Evolutionary conservation across 2,329 filamentous ascomycete genomes (phyloP).

Genomic region (Atkinsonella hypoxylon): DNA sequence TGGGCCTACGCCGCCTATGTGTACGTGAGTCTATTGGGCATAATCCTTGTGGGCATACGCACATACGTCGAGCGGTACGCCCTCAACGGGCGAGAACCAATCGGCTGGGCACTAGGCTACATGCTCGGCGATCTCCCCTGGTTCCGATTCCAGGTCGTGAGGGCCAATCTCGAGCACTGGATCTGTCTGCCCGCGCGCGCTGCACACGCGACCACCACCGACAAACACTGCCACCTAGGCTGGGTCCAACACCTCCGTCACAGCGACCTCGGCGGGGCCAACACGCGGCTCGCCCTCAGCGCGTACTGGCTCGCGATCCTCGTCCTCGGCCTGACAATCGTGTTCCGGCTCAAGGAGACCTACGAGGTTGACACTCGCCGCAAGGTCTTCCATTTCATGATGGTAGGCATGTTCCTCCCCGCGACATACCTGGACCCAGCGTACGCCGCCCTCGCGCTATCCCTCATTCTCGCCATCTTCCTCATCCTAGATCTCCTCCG

Average conservation of each 20-base stretch:
- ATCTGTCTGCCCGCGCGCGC: constrained; percentile 51
- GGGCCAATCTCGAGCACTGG: constrained; percentile 60
- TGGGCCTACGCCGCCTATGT: constrained; percentile 76
- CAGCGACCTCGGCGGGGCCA: constrained; percentile 58
- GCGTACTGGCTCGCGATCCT: constrained; percentile 65
- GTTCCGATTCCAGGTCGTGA: constrained; percentile 61
- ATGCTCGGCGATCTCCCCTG: constrained; percentile 65
- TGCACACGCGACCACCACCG: constrained; percentile 11
- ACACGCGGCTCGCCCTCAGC: constrained; percentile 64
- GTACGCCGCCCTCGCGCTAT: constrained; percentile 70
- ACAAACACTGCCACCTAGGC: constrained; percentile 35
- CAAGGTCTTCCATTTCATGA: constrained; percentile 97
- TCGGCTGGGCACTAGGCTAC: constrained; percentile 89
- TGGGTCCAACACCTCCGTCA: constrained; percentile 56
- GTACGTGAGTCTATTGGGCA: constrained; percentile 52
- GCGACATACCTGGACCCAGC: constrained; percentile 77
- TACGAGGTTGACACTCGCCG: constrained; percentile 91
- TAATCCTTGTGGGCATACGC: constrained; percentile 62
- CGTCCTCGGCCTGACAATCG: constrained; percentile 56
- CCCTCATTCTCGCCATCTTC: constrained; percentile 70
- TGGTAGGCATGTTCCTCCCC: constrained; percentile 91
- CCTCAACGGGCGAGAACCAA: constrained; percentile 61
- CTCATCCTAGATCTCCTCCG: constrained; percentile 79
- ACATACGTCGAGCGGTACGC: constrained; percentile 55
- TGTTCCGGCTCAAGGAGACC: constrained; percentile 60